These are phyloP conservation scores for Xylaria sp. DNA, from an alignment of 2,329 filamentous ascomycete species.

Conservation along the genomic window DNA sequence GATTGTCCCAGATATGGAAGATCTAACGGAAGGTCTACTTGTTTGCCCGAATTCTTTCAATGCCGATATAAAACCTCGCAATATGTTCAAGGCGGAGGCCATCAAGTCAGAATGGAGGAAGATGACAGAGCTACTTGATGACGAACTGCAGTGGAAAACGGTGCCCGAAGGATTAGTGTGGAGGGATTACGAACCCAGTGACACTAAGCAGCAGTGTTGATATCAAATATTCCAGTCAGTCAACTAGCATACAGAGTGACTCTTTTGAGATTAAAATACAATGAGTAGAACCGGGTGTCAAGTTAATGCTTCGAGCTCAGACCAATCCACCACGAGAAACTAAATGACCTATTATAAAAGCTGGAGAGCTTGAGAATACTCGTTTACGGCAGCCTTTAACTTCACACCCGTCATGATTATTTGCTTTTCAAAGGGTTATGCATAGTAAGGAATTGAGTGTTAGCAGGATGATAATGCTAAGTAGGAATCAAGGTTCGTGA, in stretches of 20 bases:
- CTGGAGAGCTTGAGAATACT: no score
- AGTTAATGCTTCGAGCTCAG: no score
- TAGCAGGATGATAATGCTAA: no score
- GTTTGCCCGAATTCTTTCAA: slow-evolving; percentile 13
- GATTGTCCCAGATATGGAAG: background rate
- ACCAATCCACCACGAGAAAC: no score
- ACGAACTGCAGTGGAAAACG: slow-evolving; percentile 45
- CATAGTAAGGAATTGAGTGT: no score
- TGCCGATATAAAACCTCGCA: slow-evolving; percentile 23
- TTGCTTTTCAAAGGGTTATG: no score
- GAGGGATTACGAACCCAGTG: slow-evolving; percentile 40
- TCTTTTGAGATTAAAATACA: background rate
- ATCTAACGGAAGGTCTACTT: slow-evolving; percentile 24
- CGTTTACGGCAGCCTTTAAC: no score
- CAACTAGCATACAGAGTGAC: background rate
- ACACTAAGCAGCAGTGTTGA: slow-evolving; percentile 14
- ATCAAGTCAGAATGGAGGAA: slow-evolving; percentile 41
- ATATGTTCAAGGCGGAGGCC: slow-evolving; percentile 32
- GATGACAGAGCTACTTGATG: slow-evolving; percentile 44
- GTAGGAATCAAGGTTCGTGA: no score
- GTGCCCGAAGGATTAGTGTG: slow-evolving; percentile 45
- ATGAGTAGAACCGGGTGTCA: no score
- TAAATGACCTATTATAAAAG: no score
- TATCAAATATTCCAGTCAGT: background rate
- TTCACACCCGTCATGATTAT: no score